Base-by-base conservation (phyloP, 208 protist species). In the Endotrypanum monterogeii region DNA sequence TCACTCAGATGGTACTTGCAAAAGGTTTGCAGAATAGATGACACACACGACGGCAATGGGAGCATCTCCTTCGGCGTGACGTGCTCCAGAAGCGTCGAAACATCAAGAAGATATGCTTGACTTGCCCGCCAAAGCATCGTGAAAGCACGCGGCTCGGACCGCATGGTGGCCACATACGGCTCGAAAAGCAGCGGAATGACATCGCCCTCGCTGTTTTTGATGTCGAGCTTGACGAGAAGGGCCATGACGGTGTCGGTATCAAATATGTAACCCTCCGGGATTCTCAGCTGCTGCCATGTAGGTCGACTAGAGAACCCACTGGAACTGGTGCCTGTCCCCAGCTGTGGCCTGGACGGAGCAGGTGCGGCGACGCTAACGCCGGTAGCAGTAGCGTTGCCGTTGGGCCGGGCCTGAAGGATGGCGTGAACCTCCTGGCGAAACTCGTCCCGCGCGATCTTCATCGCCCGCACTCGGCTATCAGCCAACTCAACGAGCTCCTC, bases 1-100 rank as follows among this genome's bases (percentile, higher is more conserved):
- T 84, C 84, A 65, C 79, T 77, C 44, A 96, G 66, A 81, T 96
- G 89, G 74, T 90, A 96, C 44, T 85, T 81, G 78, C 89, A 93
- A 76, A 92, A 96, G 25, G 68, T 76, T 25, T 83, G 67, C 32
- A 94, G 61, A 14, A 93, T 56, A 12, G 83, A 78, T 30, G 86
- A 79, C 41, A 94, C 88, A 23, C 83, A 84, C 35, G 78, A 76
- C 11, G 91, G 91, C 48, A 94, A 67, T 4, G 88, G 81, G 6
- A 90, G 79, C 12, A 82, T 74, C 52, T 83, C 77, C 32, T 83
- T 55, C 18, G 81, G 83, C 7, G 78, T 66, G 46, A 86, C 52
- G 30, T 83, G 85, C 73, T 89, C 83, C 51, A 96, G 71, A 32
- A 92, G 82, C 16, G 76, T 73, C 1, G 87, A 79, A 52, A 95